These are phyloP conservation scores for Akebia trifoliata DNA, from an alignment of 164 flowering plant genomes.

Conservation along the genomic window DNA sequence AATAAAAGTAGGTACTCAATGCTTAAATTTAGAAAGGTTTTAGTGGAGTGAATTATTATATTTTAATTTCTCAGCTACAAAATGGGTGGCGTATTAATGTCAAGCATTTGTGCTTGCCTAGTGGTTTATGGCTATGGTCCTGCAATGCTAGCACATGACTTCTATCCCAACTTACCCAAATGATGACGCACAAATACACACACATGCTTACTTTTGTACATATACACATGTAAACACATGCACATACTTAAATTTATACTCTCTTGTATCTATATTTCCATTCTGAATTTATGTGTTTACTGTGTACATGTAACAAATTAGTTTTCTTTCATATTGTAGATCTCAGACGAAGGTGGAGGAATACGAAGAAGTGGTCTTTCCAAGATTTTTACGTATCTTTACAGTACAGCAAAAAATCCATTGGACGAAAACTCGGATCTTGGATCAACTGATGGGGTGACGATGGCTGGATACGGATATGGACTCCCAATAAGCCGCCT, in stretches of 20 bases:
- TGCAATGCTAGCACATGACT: too few relatives aligned
- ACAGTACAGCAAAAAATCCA: conserved; percentile 90
- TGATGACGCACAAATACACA: too few relatives aligned
- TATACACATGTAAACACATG: too few relatives aligned
- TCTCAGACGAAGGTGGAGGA: conserved; percentile 99
- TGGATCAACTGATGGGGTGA: conserved; percentile 44
- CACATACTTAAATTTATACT: too few relatives aligned
- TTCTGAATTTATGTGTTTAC: too few relatives aligned
- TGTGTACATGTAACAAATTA: not conserved
- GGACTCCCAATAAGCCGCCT: conserved; percentile 96
- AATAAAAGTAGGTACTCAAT: conserved; percentile 51
- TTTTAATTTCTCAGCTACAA: too few relatives aligned
- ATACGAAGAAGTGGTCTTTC: conserved; percentile 96
- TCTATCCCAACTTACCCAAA: too few relatives aligned
- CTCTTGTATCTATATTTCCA: too few relatives aligned
- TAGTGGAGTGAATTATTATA: not conserved
- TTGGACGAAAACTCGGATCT: conserved; percentile 51
- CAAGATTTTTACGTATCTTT: conserved; percentile 88
- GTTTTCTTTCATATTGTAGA: conserved; percentile 30
- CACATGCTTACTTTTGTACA: too few relatives aligned
- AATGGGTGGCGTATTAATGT: too few relatives aligned
- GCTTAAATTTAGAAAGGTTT: not conserved
- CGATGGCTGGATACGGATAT: conserved; percentile 98
- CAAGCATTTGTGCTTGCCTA: too few relatives aligned
- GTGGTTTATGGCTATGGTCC: too few relatives aligned